Evolutionary conservation across 1,139 yeast genomes (phyloP), one percentile per base, ranked within the genome.

Genomic region (Taphrina flavorubra): DNA sequence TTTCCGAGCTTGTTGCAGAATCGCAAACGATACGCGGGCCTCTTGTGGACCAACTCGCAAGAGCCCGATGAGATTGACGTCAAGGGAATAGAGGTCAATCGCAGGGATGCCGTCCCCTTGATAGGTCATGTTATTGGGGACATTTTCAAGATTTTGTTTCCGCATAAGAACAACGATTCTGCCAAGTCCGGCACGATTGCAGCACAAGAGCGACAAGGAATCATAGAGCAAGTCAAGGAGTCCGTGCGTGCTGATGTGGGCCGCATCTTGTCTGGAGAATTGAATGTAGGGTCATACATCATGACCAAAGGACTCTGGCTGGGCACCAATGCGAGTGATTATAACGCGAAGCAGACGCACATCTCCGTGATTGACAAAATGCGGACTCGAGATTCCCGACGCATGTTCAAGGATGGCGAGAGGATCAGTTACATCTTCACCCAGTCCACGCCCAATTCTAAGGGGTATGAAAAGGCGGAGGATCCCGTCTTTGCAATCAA

Each of bases 271-370:
- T 39, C 51, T 7, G 68, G 68, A 31, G 53, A 56, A 25, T 40
- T 65, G 42, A 51, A 65, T 31, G 58, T 65, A 6, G 60, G 62
- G 11, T 39, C 51, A 13, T 65, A 42, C 55, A 49, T 65, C 63
- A 65, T 65, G 68, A 65, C 68, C 31, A 65, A 65, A 40, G 68
- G 68, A 4, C 63, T 65, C n/a, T 65, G 68, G 68, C 58, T 65
- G 1, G 68, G 68, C 14, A 65, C 68, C 11, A 58, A 57, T 40
- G 68, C 68, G 25, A 37, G 57, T 14, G 68, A 65, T 20, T 65
- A 65, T 34, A 36, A 34, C 14, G 63, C 62, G 10, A 56, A 47
- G n/a, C 68, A 65, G 25, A 51, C 68, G 16, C 68, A 65, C 44
- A 65, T 65, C 8, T 56, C 68, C 6, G 68, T 65, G 18, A 56